A percentile compares a stretch with the other conserved stretches of the same genome.
Evolutionary conservation across 305 asterid species (phyloP).

Genomic region (Andrographis paniculata): DNA sequence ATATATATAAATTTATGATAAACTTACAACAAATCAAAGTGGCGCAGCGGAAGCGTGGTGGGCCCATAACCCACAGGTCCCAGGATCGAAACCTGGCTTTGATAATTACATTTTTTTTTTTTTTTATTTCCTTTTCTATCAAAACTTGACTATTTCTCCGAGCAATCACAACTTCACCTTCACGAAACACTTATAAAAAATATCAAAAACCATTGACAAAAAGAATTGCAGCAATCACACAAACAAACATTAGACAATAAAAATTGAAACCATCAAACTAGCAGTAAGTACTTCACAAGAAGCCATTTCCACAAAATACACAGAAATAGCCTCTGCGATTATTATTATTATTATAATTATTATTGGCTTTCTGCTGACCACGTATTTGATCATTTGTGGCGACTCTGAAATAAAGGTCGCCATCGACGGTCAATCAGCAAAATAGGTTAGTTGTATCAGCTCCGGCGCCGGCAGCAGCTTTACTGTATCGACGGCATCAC

Average conservation of each 20-base stretch:
- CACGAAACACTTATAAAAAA: no score
- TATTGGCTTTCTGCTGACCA: neutral
- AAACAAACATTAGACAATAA: neutral
- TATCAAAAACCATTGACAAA: no score
- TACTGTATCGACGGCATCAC: constrained; percentile 35
- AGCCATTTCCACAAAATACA: neutral
- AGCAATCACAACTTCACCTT: no score
- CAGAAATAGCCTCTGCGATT: neutral
- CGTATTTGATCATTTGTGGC: neutral
- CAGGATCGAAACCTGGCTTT: constrained; percentile 68
- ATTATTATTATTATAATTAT: neutral
- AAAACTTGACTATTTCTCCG: no score
- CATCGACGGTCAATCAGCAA: neutral
- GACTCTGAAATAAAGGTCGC: neutral
- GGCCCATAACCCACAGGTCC: constrained; percentile 95
- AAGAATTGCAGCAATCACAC: neutral
- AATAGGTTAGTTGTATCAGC: neutral
- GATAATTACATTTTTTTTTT: no score
- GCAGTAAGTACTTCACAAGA: neutral
- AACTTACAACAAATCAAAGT: constrained; percentile 53
- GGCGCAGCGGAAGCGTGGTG: constrained; percentile 97
- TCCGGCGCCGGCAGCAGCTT: neutral
- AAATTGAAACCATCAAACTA: neutral
- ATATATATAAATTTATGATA: no score
- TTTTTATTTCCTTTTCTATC: no score